These are phyloP conservation scores for Paracorniculantispora psalliotae DNA, from an alignment of 2,329 filamentous ascomycete species.

Conservation along the genomic window DNA sequence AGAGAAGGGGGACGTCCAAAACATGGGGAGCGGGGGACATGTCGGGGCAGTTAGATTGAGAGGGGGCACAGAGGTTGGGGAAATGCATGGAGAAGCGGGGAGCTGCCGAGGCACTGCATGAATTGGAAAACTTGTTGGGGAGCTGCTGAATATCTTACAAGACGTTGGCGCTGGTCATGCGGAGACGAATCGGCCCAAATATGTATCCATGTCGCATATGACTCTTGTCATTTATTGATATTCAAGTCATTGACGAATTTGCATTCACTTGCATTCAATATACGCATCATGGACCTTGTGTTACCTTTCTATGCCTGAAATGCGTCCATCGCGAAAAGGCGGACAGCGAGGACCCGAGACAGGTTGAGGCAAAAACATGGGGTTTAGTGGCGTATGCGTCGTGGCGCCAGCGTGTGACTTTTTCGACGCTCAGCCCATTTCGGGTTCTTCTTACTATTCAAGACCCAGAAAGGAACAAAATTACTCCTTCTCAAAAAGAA, in stretches of 20 bases:
- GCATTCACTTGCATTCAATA: too few species aligned
- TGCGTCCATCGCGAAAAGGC: neutral
- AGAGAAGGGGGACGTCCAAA: neutral
- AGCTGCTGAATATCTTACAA: neutral
- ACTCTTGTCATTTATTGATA: too few species aligned
- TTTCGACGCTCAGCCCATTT: too few species aligned
- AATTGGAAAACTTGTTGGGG: neutral
- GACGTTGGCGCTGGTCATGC: neutral
- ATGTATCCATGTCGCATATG: too few species aligned
- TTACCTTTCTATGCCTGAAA: neutral
- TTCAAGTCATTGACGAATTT: too few species aligned
- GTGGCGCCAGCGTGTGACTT: conserved; percentile 1
- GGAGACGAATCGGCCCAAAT: neutral
- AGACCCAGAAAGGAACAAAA: too few species aligned
- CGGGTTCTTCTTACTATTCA: too few species aligned
- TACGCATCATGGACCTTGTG: neutral
- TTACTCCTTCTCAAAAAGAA: too few species aligned
- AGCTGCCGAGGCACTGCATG: neutral
- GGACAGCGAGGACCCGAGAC: neutral
- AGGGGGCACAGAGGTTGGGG: neutral
- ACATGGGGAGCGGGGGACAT: neutral
- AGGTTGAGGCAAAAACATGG: neutral
- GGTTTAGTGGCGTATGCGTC: neutral
- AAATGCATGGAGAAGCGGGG: conserved; percentile 6
- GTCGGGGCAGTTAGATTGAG: neutral